Evolutionary conservation across 2,329 filamentous ascomycete genomes (phyloP).

Genomic region (Tolypocladium paradoxum): DNA sequence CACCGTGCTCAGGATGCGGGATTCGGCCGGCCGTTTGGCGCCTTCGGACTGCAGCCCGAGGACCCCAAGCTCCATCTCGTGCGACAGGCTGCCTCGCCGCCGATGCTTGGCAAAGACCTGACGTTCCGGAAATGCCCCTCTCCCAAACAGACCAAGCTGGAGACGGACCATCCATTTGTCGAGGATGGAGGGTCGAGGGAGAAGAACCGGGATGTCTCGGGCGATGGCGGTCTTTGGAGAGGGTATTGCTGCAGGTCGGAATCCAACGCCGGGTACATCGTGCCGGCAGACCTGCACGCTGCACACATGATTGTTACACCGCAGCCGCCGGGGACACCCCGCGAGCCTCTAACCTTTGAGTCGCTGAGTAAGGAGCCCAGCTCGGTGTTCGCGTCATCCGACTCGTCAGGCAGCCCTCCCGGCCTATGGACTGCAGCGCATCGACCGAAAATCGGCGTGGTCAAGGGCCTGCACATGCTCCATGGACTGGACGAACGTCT

Average conservation of each 20-base stretch:
- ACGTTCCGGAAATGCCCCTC: constrained; percentile 72
- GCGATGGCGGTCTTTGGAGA: constrained; percentile 61
- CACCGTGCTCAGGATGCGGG: constrained; percentile 1
- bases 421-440: constrained; percentile 12
- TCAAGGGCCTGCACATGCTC: constrained; percentile 37
- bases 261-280: constrained; percentile 25
- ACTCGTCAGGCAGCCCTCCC: constrained; percentile 8
- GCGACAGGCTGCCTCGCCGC: constrained; percentile 54
- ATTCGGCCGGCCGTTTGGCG: constrained; percentile 34
- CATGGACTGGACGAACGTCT: constrained; percentile 41
- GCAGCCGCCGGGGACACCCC: constrained; percentile 26
- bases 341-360: constrained; percentile 33
- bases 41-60: constrained; percentile 24
- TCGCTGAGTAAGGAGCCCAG: constrained; percentile 30
- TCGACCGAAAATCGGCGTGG: constrained; percentile 18
- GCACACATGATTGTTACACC: constrained; percentile 42
- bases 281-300: constrained; percentile 31
- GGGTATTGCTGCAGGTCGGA: constrained; percentile 50
- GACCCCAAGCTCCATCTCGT: constrained; percentile 32
- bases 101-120: constrained; percentile 79
- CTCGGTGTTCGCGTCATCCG: constrained; percentile 14
- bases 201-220: constrained; percentile 43
- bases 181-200: constrained; percentile 33
- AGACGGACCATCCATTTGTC: constrained; percentile 59
- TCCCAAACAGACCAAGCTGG: constrained; percentile 74